Base-by-base conservation (phyloP, 2,329 filamentous ascomycete genomes). In the Trichoderma sp. region DNA sequence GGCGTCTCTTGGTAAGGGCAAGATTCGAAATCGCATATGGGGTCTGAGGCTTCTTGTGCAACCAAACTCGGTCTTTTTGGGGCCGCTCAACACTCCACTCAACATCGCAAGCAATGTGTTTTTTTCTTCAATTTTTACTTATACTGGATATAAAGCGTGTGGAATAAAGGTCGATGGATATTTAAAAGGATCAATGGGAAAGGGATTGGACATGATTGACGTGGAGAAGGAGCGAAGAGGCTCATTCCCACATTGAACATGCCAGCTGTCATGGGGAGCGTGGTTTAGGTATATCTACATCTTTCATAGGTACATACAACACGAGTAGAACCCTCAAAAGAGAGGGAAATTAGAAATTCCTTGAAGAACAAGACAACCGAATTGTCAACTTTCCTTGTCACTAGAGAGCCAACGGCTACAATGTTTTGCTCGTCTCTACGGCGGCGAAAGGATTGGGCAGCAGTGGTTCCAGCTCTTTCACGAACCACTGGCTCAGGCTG, bases 391-490 rank as follows among this genome's bases (percentile, higher is more conserved):
- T 21, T 21, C 2, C 43, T 51, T 51, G 9, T 51, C 9, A 11
- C n/a, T 3, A 6, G 1, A 34, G 18, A 36, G 4, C 47, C 2
- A 12, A 3, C 12, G 8, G 6, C 15, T 4, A 21, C 70, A 12
- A 80, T 83, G 77, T 82, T 85, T 73, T 84, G 81, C 64, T 79
- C 81, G 5, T 82, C 81, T 5, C 76, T 86, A 2, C 78, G 81
- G 26, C 78, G 79, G 60, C 80, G 80, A 30, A 73, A 77, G 6
- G 77, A 78, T 32, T 86, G 83, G 83, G 76, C 78, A 4, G 43
- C 79, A 1, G 78, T 74, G 0, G 76, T 81, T 2, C 71, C 79
- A 3, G 65, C 77, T 3, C 76, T 84, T 4, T 43, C 71, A 51
- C 73, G 69, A 34, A 69, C 70, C 32, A 68, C 64, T 12, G 53